These are phyloP conservation scores for Blastocystis sp. DNA, from an alignment of 352 stramenopile species.

Conservation along the genomic window DNA sequence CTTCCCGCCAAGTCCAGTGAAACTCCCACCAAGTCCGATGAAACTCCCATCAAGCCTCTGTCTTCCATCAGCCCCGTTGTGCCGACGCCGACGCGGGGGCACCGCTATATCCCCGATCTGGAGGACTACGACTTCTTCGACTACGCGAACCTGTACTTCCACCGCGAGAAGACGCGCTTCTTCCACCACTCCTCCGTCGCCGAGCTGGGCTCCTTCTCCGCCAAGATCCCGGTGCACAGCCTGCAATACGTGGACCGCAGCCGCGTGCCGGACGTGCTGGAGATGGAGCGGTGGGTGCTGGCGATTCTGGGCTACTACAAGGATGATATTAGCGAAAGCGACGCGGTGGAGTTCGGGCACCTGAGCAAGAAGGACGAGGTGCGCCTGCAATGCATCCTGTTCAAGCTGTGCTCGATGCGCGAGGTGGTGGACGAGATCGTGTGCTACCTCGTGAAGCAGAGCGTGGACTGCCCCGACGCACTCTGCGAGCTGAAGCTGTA, in stretches of 20 bases:
- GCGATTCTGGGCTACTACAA: background rate
- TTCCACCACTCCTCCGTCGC: slow-evolving; percentile 27
- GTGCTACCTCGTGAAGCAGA: slow-evolving; percentile 16
- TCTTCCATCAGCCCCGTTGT: background rate
- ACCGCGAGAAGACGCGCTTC: slow-evolving; percentile 27
- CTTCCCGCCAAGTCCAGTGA: too few species aligned
- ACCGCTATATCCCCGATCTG: slow-evolving; percentile 32
- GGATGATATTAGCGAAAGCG: background rate
- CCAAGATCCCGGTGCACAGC: background rate
- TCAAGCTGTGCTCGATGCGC: background rate
- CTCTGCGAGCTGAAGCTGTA: slow-evolving; percentile 11
- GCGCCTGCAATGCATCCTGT: background rate
- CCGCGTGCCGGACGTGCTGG: slow-evolving; percentile 17
- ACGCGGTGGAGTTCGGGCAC: background rate
- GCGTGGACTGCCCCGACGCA: background rate
- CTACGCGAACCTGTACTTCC: slow-evolving; percentile 53
- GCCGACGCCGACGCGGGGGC: background rate
- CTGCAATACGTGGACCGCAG: slow-evolving; percentile 30
- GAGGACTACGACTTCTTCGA: slow-evolving; percentile 54
- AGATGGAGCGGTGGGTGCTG: slow-evolving; percentile 43
- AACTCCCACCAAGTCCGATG: background rate
- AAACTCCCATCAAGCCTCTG: background rate
- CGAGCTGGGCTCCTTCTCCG: background rate
- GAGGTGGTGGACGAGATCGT: slow-evolving; percentile 30
- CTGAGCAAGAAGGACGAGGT: background rate